These are phyloP conservation scores for Rhytidhysteron rufulum DNA, from an alignment of 2,329 filamentous ascomycete species.

Conservation along the genomic window DNA sequence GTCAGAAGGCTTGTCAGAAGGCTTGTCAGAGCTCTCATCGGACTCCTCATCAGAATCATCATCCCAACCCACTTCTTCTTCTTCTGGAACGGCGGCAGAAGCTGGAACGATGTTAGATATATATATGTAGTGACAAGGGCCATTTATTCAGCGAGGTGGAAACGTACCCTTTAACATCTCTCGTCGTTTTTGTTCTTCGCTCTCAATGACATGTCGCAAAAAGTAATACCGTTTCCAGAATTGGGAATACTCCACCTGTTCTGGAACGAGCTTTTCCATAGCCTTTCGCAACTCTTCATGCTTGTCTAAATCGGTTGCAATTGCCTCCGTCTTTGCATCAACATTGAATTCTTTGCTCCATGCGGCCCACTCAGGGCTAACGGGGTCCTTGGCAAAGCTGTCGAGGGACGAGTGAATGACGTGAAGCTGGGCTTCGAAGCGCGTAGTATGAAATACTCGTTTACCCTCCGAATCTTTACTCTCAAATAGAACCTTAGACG, in stretches of 20 bases:
- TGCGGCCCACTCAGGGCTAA: slow-evolving; percentile 66
- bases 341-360: slow-evolving; percentile 76
- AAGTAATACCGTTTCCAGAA: slow-evolving; percentile 99
- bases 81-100: slow-evolving; percentile 58
- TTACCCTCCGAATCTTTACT: slow-evolving; percentile 87
- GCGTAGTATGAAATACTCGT: slow-evolving; percentile 88
- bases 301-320: slow-evolving; percentile 76
- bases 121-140: no score
- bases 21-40: no score
- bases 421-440: slow-evolving; percentile 93
- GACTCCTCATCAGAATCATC: slow-evolving; percentile 69
- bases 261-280: slow-evolving; percentile 96
- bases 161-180: slow-evolving; percentile 83
- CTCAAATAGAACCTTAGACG: slow-evolving; percentile 73
- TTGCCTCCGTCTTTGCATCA: slow-evolving; percentile 78
- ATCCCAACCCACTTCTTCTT: slow-evolving; percentile 66
- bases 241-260: slow-evolving; percentile 77
- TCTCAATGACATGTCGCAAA: slow-evolving; percentile 85
- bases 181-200: slow-evolving; percentile 80
- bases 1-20: no score
- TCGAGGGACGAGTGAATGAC: slow-evolving; percentile 85
- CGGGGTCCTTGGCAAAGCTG: slow-evolving; percentile 76
- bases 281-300: slow-evolving; percentile 80
- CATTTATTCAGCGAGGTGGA: background rate
- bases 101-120: slow-evolving; percentile 1